A percentile compares a stretch with the other conserved stretches of the same genome.
phyloP scores from a whole-genome alignment of 345 rosid species.

The Salix dunnii region DNA sequence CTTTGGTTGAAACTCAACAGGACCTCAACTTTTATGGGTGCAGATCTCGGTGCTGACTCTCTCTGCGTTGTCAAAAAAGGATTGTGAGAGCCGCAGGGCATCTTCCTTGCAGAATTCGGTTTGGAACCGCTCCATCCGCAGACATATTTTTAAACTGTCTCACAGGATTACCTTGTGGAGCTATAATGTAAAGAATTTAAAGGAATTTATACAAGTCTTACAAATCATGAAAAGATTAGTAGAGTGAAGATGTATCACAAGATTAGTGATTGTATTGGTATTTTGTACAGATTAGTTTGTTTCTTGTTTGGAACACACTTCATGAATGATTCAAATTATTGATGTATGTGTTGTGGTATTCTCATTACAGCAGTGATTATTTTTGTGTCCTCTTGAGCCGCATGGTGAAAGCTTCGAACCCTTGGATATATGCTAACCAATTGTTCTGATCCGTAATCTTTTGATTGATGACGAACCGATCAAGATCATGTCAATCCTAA shows the following conservation, averaged over 20 bases:
- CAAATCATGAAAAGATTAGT: conserved; percentile 15
- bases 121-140: conserved; percentile 17
- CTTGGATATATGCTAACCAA: no score
- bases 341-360: neutral
- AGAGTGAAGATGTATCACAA: conserved; percentile 22
- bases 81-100: conserved; percentile 9
- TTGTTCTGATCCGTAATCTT: no score
- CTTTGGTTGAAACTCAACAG: neutral
- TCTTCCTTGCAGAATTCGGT: conserved; percentile 8
- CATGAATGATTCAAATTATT: conserved; percentile 19
- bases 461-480: no score
- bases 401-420: no score
- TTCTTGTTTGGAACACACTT: conserved; percentile 18
- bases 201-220: conserved; percentile 15
- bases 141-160: conserved; percentile 17
- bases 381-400: no score
- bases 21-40: neutral
- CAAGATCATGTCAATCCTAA: neutral
- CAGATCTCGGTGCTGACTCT: conserved; percentile 29
- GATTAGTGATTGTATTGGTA: conserved; percentile 22
- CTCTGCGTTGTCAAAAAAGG: conserved; percentile 20
- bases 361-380: no score
- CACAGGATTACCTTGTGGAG: conserved; percentile 25
- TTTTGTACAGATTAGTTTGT: conserved; percentile 42
- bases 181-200: conserved; percentile 37